Conservation (phyloP, 2,329 filamentous ascomycete genomes). For the Tolypocladium amazonense region DNA sequence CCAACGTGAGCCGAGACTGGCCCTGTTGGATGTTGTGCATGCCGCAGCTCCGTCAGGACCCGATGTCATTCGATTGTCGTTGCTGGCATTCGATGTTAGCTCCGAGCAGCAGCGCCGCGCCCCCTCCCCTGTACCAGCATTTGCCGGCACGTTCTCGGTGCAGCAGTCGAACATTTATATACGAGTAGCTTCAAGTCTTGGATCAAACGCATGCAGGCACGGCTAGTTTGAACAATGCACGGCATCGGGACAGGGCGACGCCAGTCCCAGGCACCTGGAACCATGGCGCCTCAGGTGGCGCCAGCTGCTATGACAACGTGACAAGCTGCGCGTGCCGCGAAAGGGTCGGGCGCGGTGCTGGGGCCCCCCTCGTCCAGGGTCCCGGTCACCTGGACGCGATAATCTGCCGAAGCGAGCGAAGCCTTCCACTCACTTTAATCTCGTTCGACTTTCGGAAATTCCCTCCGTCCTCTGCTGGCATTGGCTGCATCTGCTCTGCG, state of each 20-base stretch:
- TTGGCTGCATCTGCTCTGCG: neutral
- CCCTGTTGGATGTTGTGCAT: neutral
- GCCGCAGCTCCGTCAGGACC: neutral
- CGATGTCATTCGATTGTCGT: neutral
- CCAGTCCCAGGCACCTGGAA: neutral
- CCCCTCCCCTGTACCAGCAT: neutral
- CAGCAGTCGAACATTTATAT: neutral
- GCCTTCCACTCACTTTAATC: neutral
- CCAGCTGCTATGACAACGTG: slow-evolving; percentile 6
- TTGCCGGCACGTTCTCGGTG: neutral
- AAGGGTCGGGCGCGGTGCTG: neutral
- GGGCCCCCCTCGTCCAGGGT: neutral
- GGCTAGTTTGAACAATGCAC: neutral
- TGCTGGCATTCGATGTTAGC: neutral
- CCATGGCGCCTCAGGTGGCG: neutral
- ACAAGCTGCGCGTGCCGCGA: neutral
- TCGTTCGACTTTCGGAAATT: slow-evolving; percentile 1
- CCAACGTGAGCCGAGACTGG: neutral
- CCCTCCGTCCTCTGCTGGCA: neutral
- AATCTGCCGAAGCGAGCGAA: slow-evolving; percentile 3
- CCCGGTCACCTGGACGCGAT: neutral
- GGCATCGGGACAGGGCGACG: neutral
- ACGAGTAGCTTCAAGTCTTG: neutral
- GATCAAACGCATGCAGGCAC: neutral
- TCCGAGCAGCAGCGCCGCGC: neutral